Conservation (phyloP, 1,284 basidiomycete species). For the Porogramme epimiltina region DNA sequence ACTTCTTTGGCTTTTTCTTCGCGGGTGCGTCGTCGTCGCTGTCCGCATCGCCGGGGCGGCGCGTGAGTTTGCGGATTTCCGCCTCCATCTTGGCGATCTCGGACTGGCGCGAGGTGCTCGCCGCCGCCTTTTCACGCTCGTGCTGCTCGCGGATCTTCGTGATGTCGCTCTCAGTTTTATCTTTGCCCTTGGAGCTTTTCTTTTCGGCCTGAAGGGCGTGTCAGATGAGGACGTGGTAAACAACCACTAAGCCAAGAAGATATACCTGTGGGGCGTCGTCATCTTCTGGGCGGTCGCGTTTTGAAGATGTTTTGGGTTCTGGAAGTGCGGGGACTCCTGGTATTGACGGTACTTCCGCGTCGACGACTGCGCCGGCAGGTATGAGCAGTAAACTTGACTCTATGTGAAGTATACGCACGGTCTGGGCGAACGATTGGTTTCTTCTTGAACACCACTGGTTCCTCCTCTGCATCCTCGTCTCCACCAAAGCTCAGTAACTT, state of each 20-base stretch:
- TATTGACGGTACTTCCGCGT: constrained; percentile 34
- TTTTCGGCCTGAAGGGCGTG: constrained; percentile 31
- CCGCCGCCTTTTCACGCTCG: constrained; percentile 62
- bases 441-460: constrained; percentile 60
- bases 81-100: constrained; percentile 90
- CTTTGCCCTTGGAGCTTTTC: constrained; percentile 39
- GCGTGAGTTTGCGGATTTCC: constrained; percentile 77
- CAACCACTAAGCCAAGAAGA: neutral
- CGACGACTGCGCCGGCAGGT: constrained; percentile 48
- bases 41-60: constrained; percentile 49
- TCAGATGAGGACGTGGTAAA: neutral
- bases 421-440: constrained; percentile 83
- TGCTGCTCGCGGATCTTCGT: constrained; percentile 75
- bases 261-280: constrained; percentile 9
- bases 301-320: constrained; percentile 23
- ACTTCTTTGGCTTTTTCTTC: constrained; percentile 65
- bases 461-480: constrained; percentile 68
- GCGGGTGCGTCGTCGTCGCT: constrained; percentile 64
- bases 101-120: constrained; percentile 65
- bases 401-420: constrained; percentile 50
- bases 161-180: constrained; percentile 45
- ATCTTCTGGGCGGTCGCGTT: constrained; percentile 20
- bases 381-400: neutral
- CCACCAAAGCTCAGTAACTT: constrained; percentile 87
- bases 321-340: constrained; percentile 23